phyloP scores from a whole-genome alignment of 2,329 filamentous ascomycete genomes.

The Curvularia sp. region DNA sequence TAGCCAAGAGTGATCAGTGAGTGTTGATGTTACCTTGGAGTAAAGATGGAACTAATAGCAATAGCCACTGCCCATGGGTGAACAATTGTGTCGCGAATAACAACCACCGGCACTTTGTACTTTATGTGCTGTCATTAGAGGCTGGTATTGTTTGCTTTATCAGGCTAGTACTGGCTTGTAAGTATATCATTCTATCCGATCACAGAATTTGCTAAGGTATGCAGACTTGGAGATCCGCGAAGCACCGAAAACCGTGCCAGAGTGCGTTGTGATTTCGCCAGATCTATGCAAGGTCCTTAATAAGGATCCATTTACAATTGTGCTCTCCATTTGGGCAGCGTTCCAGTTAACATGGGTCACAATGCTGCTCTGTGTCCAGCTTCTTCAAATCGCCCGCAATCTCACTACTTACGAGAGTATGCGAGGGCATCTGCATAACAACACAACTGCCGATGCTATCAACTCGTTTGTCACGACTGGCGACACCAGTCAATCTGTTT shows the following conservation, averaged over 20 bases:
- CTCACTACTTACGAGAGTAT: constrained; percentile 98
- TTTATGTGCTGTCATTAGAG: constrained; percentile 83
- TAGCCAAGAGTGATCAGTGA: constrained; percentile 96
- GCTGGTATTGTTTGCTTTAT: constrained; percentile 76
- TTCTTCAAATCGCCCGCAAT: constrained; percentile 88
- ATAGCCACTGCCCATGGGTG: constrained; percentile 94
- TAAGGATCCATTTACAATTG: constrained; percentile 81
- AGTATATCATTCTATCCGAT: constrained; percentile 39
- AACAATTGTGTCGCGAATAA: constrained; percentile 96
- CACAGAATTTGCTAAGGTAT: constrained; percentile 34
- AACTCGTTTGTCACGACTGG: constrained; percentile 79
- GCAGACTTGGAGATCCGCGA: constrained; percentile 70
- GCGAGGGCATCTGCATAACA: constrained; percentile 73
- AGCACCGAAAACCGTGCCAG: constrained; percentile 50
- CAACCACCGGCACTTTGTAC: constrained; percentile 93
- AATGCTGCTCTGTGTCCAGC: constrained; percentile 95
- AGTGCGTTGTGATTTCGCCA: constrained; percentile 79
- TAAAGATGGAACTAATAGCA: constrained; percentile 25
- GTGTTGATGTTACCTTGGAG: constrained; percentile 44
- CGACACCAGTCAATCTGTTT: constrained; percentile 65
- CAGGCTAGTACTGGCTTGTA: constrained; percentile 75
- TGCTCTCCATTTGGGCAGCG: constrained; percentile 78
- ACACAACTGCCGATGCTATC: constrained; percentile 64
- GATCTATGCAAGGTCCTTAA: constrained; percentile 77
- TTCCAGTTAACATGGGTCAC: constrained; percentile 93